Conservation (phyloP, 371 early-diverging fungal species). For the Syncephalastrum monosporum region DNA sequence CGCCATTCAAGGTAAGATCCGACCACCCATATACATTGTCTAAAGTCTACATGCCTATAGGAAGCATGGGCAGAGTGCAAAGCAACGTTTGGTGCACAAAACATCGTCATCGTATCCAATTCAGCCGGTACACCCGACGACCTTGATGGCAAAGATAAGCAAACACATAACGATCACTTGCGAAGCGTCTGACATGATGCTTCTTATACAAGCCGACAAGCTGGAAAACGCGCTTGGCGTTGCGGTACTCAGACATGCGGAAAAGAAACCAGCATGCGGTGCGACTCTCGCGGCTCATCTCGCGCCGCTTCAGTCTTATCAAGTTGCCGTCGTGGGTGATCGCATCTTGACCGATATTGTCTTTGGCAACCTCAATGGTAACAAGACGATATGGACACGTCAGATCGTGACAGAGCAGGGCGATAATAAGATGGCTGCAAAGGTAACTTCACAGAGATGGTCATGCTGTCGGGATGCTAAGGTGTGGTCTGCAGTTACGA, state of each 20-base stretch:
- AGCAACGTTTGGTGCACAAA: slow-evolving; percentile 57
- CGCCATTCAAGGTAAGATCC: slow-evolving; percentile 61
- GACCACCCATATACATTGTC: background rate
- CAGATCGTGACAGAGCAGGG: slow-evolving; percentile 73
- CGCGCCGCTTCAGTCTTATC: slow-evolving; percentile 22
- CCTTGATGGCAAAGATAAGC: slow-evolving; percentile 48
- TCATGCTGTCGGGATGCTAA: background rate
- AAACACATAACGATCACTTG: too few relatives aligned
- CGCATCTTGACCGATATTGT: slow-evolving; percentile 87
- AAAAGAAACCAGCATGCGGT: slow-evolving; percentile 85
- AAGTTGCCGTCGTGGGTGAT: slow-evolving; percentile 86
- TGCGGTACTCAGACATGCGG: slow-evolving; percentile 57
- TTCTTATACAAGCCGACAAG: slow-evolving; percentile 33
- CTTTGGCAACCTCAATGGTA: slow-evolving; percentile 79
- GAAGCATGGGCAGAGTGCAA: slow-evolving; percentile 71
- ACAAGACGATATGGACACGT: slow-evolving; percentile 69
- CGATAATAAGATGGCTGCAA: slow-evolving; percentile 70
- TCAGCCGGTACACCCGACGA: slow-evolving; percentile 91
- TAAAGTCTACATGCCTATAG: slow-evolving; percentile 18
- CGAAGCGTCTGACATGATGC: slow-evolving; percentile 1
- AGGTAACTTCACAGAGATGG: slow-evolving; percentile 3
- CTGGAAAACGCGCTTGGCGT: slow-evolving; percentile 53
- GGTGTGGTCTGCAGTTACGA: slow-evolving; percentile 39
- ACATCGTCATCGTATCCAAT: slow-evolving; percentile 86
- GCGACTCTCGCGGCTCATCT: slow-evolving; percentile 42